These are phyloP conservation scores for Raffaelea arxii DNA, from an alignment of 2,329 filamentous ascomycete genomes.

Conservation along the genomic window DNA sequence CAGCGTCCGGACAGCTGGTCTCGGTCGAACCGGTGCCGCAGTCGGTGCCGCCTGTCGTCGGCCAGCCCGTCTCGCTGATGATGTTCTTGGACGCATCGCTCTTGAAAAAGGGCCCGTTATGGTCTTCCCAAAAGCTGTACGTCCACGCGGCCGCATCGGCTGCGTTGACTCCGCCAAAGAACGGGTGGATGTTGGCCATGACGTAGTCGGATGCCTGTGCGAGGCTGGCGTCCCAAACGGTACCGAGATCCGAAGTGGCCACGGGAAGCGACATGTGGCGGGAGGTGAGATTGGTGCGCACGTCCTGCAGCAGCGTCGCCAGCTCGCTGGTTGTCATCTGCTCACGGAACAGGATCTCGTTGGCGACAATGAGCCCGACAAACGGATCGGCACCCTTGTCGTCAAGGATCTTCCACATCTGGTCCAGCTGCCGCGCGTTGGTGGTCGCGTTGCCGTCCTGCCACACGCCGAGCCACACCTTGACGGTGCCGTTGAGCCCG, in stretches of 20 bases:
- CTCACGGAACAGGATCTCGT: slow-evolving; percentile 69
- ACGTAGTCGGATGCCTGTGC: slow-evolving; percentile 69
- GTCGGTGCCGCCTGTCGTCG: slow-evolving; percentile 67
- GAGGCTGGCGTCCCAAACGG: slow-evolving; percentile 69
- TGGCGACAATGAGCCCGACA: slow-evolving; percentile 71
- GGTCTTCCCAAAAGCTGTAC: slow-evolving; percentile 64
- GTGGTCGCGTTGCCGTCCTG: slow-evolving; percentile 77
- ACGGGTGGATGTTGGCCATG: slow-evolving; percentile 96
- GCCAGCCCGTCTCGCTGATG: slow-evolving; percentile 91
- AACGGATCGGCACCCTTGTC: slow-evolving; percentile 59
- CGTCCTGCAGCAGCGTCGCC: slow-evolving; percentile 52
- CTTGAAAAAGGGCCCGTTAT: slow-evolving; percentile 59
- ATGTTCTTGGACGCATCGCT: slow-evolving; percentile 57
- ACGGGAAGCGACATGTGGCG: slow-evolving; percentile 63
- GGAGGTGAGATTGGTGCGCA: slow-evolving; percentile 61
- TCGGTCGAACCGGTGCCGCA: slow-evolving; percentile 48
- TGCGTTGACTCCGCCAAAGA: slow-evolving; percentile 73
- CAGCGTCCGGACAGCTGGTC: slow-evolving; percentile 49
- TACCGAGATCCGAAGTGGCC: slow-evolving; percentile 79
- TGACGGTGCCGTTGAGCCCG: slow-evolving; percentile 60
- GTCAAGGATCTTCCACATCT: slow-evolving; percentile 79
- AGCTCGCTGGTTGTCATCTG: slow-evolving; percentile 60
- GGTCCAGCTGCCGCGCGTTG: slow-evolving; percentile 67
- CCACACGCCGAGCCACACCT: slow-evolving; percentile 93
- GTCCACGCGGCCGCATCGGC: slow-evolving; percentile 70